phyloP scores from a whole-genome alignment of 805 yeast genomes.

The Pichia occidentalis region DNA sequence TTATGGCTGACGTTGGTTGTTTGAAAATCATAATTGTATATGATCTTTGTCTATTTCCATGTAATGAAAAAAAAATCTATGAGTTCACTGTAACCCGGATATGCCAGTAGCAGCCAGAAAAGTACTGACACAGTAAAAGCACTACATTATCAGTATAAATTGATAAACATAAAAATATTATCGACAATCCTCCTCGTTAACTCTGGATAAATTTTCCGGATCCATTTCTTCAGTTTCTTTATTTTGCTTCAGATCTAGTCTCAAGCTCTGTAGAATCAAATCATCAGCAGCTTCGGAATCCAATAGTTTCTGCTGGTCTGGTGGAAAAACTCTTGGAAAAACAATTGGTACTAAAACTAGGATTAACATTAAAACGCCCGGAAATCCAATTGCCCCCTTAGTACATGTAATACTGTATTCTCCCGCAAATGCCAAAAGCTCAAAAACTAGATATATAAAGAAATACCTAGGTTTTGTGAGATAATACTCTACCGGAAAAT shows the following conservation, averaged over 20 bases:
- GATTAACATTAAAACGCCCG: constrained; percentile 72
- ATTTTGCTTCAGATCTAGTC: constrained; percentile 12
- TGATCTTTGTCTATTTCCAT: too few species aligned
- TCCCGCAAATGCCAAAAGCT: constrained; percentile 61
- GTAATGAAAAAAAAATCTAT: too few species aligned
- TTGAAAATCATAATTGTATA: too few species aligned
- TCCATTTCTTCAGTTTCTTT: too few species aligned
- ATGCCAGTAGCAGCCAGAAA: too few species aligned
- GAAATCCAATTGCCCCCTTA: constrained; percentile 90
- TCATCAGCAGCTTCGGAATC: constrained; percentile 43
- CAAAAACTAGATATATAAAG: constrained; percentile 47
- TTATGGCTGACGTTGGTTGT: too few species aligned
- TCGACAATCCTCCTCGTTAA: too few species aligned
- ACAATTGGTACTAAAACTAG: constrained; percentile 50
- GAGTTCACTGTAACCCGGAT: too few species aligned
- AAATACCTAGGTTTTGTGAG: constrained; percentile 37
- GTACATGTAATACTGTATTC: constrained; percentile 86
- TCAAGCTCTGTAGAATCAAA: constrained; percentile 26
- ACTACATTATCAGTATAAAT: too few species aligned
- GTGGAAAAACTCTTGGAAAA: constrained; percentile 58
- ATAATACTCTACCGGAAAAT: constrained; percentile 11
- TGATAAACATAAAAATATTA: too few species aligned
- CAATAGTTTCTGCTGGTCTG: constrained; percentile 50
- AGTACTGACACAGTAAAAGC: too few species aligned
- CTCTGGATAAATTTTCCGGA: too few species aligned